Evolutionary conservation across 306 rosid species (phyloP), one percentile per base, ranked within the genome.

Genomic region (Rubus parviflorus): DNA sequence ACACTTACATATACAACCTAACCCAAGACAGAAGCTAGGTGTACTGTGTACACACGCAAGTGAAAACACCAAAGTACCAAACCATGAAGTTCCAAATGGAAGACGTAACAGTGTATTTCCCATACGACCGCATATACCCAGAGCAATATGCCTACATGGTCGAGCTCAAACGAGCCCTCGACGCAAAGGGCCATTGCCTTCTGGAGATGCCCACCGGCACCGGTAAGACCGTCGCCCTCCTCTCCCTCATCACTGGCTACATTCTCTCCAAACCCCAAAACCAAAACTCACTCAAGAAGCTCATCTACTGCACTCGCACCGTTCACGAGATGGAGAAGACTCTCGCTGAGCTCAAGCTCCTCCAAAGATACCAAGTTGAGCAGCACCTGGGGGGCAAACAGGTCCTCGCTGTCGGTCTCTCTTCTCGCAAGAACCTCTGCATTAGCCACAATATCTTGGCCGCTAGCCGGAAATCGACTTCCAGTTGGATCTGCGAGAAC

Each of bases 301-400:
- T 94, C 79, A 82, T 94, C 71, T 94, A 94, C 82, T 94, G 97
- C 82, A 94, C 98, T 7, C 95, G 97, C 52, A 94, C 98, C 5
- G 98, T 94, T 16, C 98, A 94, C 78, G 97, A 94, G 83, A 94
- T 94, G 97, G 98, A 94, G 87, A 94, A 94, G 81, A 94, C 98
- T 11, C 92, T 92, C 2, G 87, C 92, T 49, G 98, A 94, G 81
- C 97, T 94, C 48, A 84, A 83, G 65, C 81, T 89, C 49, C 97
- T 94, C 60, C 97, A 92, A 15, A 61, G 79, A 14, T 94, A 90
- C 84, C 96, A 89, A 86, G 51, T 85, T 45, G 30, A 25, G 30
- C 78, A 61, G 8, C 91, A 81, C 70, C 83, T 92, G 3, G 30
- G 30, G 30, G 97, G 95, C 7, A 86, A 94, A 15, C 82, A 82